phyloP scores from a whole-genome alignment of 352 stramenopile genomes.

The Pythium rhizo-oryzae region DNA sequence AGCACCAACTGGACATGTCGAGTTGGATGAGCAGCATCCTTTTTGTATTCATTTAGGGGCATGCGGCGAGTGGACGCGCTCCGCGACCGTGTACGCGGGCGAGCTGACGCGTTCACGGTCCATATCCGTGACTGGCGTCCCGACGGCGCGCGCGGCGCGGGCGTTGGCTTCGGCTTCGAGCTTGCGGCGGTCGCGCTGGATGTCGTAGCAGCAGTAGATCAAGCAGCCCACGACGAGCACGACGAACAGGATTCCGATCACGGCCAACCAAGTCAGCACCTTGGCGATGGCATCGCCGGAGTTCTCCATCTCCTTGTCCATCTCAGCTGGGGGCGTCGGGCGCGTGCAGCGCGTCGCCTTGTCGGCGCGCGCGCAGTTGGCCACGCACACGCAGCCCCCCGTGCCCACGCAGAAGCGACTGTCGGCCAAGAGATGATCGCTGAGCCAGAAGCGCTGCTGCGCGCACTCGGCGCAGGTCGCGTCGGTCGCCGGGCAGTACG shows the following conservation, averaged over 20 bases:
- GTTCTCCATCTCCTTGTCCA: no score
- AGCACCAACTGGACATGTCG: no score
- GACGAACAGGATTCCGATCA: neutral
- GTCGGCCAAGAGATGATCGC: neutral
- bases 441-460: neutral
- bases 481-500: slow-evolving; percentile 11
- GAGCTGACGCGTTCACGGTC: no score
- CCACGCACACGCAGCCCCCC: slow-evolving; percentile 18
- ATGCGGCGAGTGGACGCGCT: no score
- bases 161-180: no score
- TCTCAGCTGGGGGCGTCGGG: neutral
- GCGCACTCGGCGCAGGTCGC: slow-evolving; percentile 5
- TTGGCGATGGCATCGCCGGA: neutral
- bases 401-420: slow-evolving; percentile 24
- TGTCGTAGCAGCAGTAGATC: neutral
- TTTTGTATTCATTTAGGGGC: no score
- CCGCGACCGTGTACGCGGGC: no score
- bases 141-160: no score
- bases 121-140: no score
- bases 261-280: neutral
- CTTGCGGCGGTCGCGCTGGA: no score
- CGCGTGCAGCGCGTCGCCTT: neutral
- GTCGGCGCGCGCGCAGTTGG: slow-evolving; percentile 8
- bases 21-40: no score
- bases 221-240: neutral